Percentiles rank a stretch among this genome's conserved stretches.
These are phyloP conservation scores for Raddia distichophylla DNA, from an alignment of 176 grass and related monocot species.

Conservation along the genomic window DNA sequence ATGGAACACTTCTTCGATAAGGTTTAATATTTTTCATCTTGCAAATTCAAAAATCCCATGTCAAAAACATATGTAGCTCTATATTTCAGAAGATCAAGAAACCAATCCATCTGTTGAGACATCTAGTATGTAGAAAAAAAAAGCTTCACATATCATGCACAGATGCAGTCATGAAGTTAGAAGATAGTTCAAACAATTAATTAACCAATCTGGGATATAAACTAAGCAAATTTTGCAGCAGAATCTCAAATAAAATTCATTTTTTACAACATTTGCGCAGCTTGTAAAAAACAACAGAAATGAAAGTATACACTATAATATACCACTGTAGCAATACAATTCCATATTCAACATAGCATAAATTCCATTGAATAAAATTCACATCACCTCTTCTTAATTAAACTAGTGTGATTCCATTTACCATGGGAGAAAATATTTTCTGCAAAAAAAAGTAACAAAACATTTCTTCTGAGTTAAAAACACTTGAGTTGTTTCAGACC, in stretches of 20 bases:
- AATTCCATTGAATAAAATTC: not conserved
- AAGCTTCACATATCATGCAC: not conserved
- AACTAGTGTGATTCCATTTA: not conserved
- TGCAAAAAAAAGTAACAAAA: not conserved
- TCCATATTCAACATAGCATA: not conserved
- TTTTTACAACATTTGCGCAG: not conserved
- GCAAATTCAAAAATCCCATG: not conserved
- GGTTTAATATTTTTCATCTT: not conserved
- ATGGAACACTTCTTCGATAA: not conserved
- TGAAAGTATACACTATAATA: not conserved
- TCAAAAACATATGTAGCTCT: not conserved
- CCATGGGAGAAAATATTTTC: not conserved
- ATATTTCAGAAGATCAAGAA: not conserved
- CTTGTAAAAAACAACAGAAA: not conserved
- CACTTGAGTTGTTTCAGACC: conserved; percentile 4
- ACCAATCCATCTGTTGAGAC: not conserved
- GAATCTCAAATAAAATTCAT: not conserved
- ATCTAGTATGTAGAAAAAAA: not conserved
- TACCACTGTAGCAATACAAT: not conserved
- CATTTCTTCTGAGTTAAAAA: not conserved
- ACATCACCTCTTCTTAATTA: not conserved
- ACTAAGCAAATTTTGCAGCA: not conserved
- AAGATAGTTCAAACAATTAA: not conserved
- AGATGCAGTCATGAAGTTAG: not conserved
- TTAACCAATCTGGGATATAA: not conserved